A percentile compares a stretch with the other conserved stretches of the same genome.
These are phyloP conservation scores for Rhodotorula kratochvilovae DNA, from an alignment of 768 basidiomycete species.

Conservation along the genomic window DNA sequence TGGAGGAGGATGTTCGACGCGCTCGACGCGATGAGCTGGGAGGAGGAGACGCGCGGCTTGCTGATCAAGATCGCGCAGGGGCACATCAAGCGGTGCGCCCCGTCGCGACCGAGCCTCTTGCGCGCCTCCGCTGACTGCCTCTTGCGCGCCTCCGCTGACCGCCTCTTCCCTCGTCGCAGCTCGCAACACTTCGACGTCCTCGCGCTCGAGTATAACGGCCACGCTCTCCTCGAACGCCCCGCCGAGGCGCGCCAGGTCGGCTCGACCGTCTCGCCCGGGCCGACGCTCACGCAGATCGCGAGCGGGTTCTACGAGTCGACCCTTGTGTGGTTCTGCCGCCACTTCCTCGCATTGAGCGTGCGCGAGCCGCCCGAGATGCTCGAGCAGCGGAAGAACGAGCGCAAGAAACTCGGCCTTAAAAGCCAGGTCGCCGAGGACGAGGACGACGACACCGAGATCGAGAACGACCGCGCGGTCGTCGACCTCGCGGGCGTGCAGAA, in stretches of 20 bases:
- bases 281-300: background rate
- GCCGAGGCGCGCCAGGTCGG: background rate
- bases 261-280: background rate
- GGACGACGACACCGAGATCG: background rate
- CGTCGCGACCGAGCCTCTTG: too few species aligned
- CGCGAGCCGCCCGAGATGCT: background rate
- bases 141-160: background rate
- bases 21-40: background rate
- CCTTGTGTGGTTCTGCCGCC: background rate
- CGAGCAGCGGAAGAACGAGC: background rate
- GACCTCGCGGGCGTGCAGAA: background rate
- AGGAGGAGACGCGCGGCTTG: background rate
- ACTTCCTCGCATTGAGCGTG: background rate
- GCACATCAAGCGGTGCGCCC: background rate
- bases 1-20: background rate
- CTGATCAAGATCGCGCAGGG: background rate
- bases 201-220: background rate
- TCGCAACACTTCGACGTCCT: background rate
- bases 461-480: background rate
- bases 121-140: too few species aligned
- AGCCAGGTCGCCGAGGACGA: background rate
- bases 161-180: background rate
- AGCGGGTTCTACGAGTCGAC: background rate
- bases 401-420: background rate
- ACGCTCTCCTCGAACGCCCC: background rate